Conservation (phyloP, 306 rosid species). For the Parietaria judaica region DNA sequence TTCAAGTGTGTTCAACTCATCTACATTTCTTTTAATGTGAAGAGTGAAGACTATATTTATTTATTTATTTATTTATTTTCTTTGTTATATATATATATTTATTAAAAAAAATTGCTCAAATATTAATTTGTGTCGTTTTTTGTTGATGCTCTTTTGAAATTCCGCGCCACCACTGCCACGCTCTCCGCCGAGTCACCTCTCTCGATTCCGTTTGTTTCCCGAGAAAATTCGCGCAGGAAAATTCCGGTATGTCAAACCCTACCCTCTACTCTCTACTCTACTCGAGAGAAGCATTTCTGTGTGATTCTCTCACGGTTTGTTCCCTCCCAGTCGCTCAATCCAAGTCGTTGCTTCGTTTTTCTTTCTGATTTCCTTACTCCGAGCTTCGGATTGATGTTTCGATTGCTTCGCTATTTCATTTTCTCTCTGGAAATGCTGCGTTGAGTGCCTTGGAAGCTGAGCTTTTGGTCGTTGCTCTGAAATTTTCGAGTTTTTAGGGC, state of each 20-base stretch:
- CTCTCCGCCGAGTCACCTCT: slow-evolving; percentile 12
- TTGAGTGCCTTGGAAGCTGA: neutral
- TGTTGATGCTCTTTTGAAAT: slow-evolving; percentile 19
- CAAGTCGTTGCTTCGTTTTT: neutral
- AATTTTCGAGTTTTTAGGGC: neutral
- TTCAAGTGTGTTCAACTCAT: too few relatives aligned
- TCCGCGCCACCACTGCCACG: slow-evolving; percentile 29
- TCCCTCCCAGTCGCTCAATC: neutral
- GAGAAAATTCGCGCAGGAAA: neutral
- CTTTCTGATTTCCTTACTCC: neutral
- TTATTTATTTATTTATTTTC: too few relatives aligned
- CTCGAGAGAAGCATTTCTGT: neutral
- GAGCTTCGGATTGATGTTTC: neutral
- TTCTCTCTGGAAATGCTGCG: neutral
- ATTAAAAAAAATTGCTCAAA: too few relatives aligned
- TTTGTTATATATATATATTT: too few relatives aligned
- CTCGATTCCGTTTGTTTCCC: slow-evolving; percentile 5
- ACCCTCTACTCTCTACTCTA: neutral
- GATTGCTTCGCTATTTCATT: neutral
- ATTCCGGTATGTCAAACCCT: neutral
- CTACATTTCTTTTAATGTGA: too few relatives aligned
- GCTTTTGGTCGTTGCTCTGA: neutral
- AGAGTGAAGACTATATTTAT: too few relatives aligned
- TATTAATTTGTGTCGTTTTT: neutral
- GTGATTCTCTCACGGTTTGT: neutral